Percentiles rank a stretch among this genome's conserved stretches.
phyloP scores from a whole-genome alignment of 129 eudicot species.

The Pulicaria dysenterica region DNA sequence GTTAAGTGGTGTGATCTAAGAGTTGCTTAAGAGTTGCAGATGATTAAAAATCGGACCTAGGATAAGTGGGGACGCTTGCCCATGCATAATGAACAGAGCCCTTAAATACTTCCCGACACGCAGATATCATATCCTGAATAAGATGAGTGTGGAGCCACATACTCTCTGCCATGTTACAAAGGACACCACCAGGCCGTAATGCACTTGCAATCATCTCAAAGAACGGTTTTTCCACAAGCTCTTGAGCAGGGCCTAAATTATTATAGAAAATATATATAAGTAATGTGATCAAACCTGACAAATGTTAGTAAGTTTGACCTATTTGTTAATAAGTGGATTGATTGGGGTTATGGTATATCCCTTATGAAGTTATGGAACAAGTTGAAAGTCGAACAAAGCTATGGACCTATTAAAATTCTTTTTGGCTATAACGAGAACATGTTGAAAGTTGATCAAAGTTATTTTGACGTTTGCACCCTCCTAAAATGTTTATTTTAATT shows the following conservation, averaged over 20 bases:
- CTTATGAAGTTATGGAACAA: too few relatives aligned
- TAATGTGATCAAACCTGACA: too few relatives aligned
- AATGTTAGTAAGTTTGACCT: too few relatives aligned
- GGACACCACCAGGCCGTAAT: constrained; percentile 91
- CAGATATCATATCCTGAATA: constrained; percentile 80
- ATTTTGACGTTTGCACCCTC: too few relatives aligned
- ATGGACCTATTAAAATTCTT: too few relatives aligned
- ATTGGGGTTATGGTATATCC: too few relatives aligned
- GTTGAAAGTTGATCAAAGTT: too few relatives aligned
- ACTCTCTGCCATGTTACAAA: constrained; percentile 97
- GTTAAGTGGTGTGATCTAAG: not conserved
- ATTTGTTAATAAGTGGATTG: too few relatives aligned
- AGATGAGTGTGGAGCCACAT: constrained; percentile 99
- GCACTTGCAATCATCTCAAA: constrained; percentile 82
- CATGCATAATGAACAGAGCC: constrained; percentile 98
- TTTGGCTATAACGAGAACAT: too few relatives aligned
- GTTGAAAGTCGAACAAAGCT: too few relatives aligned
- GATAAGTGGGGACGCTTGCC: constrained; percentile 96
- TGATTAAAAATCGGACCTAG: constrained; percentile 52
- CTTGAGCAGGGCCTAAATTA: constrained; percentile 85
- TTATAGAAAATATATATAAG: too few relatives aligned
- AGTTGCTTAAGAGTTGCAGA: not conserved
- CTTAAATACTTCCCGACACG: constrained; percentile 71
- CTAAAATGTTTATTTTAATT: too few relatives aligned
- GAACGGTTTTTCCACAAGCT: constrained; percentile 89